Evolutionary conservation across 106 monocot genomes (phyloP).

Genomic region (Dendrobium huoshanense): DNA sequence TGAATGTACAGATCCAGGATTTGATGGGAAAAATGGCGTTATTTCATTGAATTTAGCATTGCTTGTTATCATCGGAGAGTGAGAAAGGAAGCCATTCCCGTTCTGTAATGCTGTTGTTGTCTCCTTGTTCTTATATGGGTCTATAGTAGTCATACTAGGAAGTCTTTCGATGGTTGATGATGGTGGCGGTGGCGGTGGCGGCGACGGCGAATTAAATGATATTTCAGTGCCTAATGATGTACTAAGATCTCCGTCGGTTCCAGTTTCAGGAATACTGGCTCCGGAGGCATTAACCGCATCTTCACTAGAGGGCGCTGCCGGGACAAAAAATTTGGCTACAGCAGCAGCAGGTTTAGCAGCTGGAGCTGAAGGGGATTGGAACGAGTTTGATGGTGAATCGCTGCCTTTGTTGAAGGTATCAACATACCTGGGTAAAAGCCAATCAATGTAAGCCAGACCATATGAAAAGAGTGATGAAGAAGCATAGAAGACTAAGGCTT

Average conservation of each 20-base stretch:
- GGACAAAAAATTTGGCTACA: conserved; percentile 71
- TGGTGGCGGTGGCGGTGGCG: conserved; percentile 6
- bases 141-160: conserved; percentile 65
- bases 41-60: not conserved
- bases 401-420: conserved; percentile 88
- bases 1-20: not conserved
- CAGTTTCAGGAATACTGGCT: too few species aligned
- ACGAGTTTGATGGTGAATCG: conserved; percentile 23
- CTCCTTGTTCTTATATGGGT: not conserved
- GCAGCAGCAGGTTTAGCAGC: conserved; percentile 41
- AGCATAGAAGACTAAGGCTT: not conserved
- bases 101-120: not conserved
- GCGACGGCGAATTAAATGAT: conserved; percentile 25
- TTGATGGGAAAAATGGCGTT: not conserved
- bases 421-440: conserved; percentile 51
- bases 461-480: not conserved
- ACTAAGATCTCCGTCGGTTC: not conserved
- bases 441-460: not conserved
- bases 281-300: conserved; percentile 12
- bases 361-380: conserved; percentile 41
- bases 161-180: conserved; percentile 17
- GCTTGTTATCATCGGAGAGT: not conserved
- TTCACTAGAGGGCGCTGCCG: conserved; percentile 24
- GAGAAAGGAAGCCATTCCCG: conserved; percentile 18
- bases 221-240: conserved; percentile 12